phyloP scores from a whole-genome alignment of 257 asterid species.

The Coffea canephora region DNA sequence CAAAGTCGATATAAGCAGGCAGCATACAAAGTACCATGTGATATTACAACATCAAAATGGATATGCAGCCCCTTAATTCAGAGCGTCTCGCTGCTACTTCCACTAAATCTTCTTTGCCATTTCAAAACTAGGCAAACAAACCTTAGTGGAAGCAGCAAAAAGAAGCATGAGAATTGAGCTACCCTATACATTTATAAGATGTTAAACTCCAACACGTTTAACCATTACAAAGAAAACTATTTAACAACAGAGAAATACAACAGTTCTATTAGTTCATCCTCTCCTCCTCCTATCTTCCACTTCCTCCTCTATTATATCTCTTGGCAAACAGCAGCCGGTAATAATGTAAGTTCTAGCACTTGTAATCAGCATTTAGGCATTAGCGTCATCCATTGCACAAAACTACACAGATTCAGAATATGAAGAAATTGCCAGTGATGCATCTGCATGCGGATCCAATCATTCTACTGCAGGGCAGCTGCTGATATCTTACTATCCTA shows the following conservation, averaged over 20 bases:
- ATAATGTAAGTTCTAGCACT: neutral
- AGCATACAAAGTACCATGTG: neutral
- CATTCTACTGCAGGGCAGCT: neutral
- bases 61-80: conserved; percentile 51
- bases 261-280: neutral
- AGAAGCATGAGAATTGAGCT: conserved; percentile 79
- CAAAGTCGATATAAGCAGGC: neutral
- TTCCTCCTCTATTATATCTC: neutral
- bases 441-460: neutral
- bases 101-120: conserved; percentile 81
- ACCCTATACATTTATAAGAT: conserved; percentile 33
- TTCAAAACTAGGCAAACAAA: conserved; percentile 57
- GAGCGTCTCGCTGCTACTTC: conserved; percentile 99
- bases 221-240: neutral
- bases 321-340: neutral
- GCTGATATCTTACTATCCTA: neutral
- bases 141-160: conserved; percentile 96
- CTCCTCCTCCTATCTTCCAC: neutral
- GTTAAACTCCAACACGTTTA: conserved; percentile 7
- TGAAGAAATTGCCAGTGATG: neutral
- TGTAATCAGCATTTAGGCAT: neutral
- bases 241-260: neutral
- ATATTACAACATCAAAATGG: conserved; percentile 41
- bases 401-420: neutral
- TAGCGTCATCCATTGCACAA: neutral